Conservation (phyloP, 805 yeast species). For the Torulaspora quercuum region DNA sequence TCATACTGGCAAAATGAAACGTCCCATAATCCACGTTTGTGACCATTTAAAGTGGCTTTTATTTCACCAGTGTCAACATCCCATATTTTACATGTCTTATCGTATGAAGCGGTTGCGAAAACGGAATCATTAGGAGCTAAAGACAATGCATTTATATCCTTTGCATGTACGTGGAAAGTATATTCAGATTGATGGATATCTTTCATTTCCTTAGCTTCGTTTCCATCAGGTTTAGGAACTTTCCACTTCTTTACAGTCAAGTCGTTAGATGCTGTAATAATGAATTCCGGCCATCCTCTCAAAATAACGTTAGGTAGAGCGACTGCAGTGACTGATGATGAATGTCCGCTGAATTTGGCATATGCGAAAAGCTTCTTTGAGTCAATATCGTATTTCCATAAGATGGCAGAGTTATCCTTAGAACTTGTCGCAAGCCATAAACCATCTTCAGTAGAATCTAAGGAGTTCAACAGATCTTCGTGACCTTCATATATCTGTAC, state of each 20-base stretch:
- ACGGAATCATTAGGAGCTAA: conserved; percentile 85
- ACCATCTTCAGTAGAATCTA: conserved; percentile 79
- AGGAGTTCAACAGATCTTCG: conserved; percentile 72
- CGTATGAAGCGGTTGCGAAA: conserved; percentile 93
- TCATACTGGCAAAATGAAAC: conserved; percentile 78
- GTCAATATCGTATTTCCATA: conserved; percentile 67
- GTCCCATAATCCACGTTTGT: conserved; percentile 93
- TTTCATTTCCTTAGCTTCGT: conserved; percentile 23
- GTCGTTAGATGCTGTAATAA: conserved; percentile 82
- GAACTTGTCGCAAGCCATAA: conserved; percentile 88
- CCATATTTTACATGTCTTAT: conserved; percentile 90
- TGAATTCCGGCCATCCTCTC: conserved; percentile 53
- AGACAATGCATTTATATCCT: conserved; percentile 87
- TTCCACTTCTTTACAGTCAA: conserved; percentile 84
- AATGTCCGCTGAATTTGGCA: conserved; percentile 79
- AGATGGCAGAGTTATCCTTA: conserved; percentile 78
- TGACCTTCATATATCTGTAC: conserved; percentile 75
- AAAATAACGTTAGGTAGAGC: conserved; percentile 58
- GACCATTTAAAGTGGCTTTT: conserved; percentile 80
- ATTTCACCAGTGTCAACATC: conserved; percentile 80
- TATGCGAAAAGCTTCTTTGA: conserved; percentile 42
- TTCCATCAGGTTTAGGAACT: conserved; percentile 48
- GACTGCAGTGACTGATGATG: conserved; percentile 80
- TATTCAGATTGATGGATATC: conserved; percentile 64
- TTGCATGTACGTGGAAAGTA: conserved; percentile 95